A percentile compares a stretch with the other conserved stretches of the same genome.
Conservation (phyloP, 306 rosid genomes). For the Senna tora region DNA sequence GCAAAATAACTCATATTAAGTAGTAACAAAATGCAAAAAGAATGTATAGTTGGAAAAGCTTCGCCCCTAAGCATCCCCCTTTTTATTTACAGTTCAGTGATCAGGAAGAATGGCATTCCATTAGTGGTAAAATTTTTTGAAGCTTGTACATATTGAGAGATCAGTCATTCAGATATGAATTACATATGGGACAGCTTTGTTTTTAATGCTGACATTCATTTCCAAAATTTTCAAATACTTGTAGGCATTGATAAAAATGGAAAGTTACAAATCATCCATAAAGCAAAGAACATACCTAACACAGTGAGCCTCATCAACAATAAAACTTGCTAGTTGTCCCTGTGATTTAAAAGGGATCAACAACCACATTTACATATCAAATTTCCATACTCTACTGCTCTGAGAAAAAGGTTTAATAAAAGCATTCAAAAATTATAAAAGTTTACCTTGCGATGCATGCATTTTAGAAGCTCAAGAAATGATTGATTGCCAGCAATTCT, state of each 20-base stretch:
- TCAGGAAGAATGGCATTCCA: conserved; percentile 28
- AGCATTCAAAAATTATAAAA: conserved; percentile 35
- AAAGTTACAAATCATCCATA: conserved; percentile 28
- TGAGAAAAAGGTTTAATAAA: conserved; percentile 13
- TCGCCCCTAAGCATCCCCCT: conserved; percentile 11
- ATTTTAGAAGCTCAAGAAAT: conserved; percentile 71
- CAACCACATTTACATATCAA: conserved; percentile 36
- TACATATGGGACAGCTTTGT: conserved; percentile 21
- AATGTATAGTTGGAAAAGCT: conserved; percentile 28
- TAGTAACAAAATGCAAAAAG: conserved; percentile 26
- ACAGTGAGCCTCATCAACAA: conserved; percentile 97
- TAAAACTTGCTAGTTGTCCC: conserved; percentile 87
- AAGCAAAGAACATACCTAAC: conserved; percentile 70
- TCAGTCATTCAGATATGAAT: conserved; percentile 22
- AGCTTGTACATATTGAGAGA: conserved; percentile 32
- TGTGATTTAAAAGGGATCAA: conserved; percentile 54
- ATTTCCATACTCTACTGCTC: conserved; percentile 26
- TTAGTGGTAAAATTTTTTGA: conserved; percentile 18
- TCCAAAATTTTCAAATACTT: conserved; percentile 8
- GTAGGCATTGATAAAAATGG: conserved; percentile 13
- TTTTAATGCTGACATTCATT: conserved; percentile 33
- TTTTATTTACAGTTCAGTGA: background rate
- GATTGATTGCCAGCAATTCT: conserved; percentile 77
- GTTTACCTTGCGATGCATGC: conserved; percentile 75
- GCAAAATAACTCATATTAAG: conserved; percentile 22